Evolutionary conservation across 1,284 basidiomycete species (phyloP), one percentile per base, ranked within the genome.

Genomic region (Vanrija sp.): DNA sequence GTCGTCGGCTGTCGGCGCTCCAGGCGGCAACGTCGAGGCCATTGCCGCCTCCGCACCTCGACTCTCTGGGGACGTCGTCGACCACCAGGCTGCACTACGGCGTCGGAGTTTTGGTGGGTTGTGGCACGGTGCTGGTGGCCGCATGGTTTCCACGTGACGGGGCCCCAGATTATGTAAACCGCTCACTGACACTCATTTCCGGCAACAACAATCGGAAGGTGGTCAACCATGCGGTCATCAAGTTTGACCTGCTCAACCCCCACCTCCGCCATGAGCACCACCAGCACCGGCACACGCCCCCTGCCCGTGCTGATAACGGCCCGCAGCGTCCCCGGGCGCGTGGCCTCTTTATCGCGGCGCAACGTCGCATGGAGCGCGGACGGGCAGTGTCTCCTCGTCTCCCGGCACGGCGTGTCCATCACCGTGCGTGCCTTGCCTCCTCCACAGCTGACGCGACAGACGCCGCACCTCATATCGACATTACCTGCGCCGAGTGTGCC

Each of bases 341-440:
- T 34, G 10, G 34, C 25, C 12, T 43, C 15, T n/a, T n/a, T 49
- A 46, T 43, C 55, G 49, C 25, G 45, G 21, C 51, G 58, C 25
- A 66, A 65, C 49, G 46, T 73, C 1, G 38, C 63, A 10, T 75
- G 72, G 71, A 72, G 52, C 48, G 60, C 64, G 38, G 73, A 75
- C 56, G 73, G 72, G 1, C 73, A 75, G 57, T 72, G 67, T 47
- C 47, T 68, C 5, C 55, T 71, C 23, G 26, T 69, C 5, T 66
- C 62, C 21, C 51, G 60, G 6, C 60, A 64, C 16, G 62, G 61
- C 2, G 64, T 72, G 9, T 55, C 55, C 25, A 64, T 75, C 16
- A 54, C 60, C 0, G 63, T 62, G 43, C 52, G 63, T 46, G 6
- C 1, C 5, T 19, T 15, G 25, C 26, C 5, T 28, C 21, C 21